phyloP scores from a whole-genome alignment of 2,329 filamentous ascomycete species.

The Pseudocercospora fijiensis region DNA sequence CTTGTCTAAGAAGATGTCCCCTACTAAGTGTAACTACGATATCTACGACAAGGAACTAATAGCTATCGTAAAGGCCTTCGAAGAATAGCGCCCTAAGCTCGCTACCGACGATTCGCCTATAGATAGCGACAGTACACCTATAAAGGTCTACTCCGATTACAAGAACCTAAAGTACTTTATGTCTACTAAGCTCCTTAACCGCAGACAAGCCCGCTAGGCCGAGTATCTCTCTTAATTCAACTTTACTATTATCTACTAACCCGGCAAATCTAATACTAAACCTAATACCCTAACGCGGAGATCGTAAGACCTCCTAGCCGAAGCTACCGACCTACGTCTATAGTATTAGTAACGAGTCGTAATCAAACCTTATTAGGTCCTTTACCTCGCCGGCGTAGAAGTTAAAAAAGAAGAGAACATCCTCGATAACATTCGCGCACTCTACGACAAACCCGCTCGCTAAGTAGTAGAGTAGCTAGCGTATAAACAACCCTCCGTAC shows the following conservation, averaged over 20 bases:
- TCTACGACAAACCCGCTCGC: background rate
- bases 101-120: constrained; percentile 15
- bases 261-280: constrained; percentile 15
- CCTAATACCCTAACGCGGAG: background rate
- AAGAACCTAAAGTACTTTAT: constrained; percentile 35
- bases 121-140: constrained; percentile 1
- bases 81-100: constrained; percentile 30
- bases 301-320: background rate
- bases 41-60: too few species aligned
- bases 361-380: background rate
- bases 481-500: background rate
- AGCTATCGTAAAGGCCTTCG: constrained; percentile 24
- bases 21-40: too few species aligned
- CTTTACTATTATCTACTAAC: background rate
- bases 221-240: constrained; percentile 22
- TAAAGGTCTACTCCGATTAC: constrained; percentile 35
- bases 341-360: constrained; percentile 6
- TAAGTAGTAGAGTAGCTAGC: background rate
- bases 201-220: constrained; percentile 31
- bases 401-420: background rate
- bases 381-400: background rate
- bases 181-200: constrained; percentile 31
- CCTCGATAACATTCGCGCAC: background rate
- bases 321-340: background rate
- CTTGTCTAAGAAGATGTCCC: too few species aligned